Evolutionary conservation across 805 yeast species (phyloP), one percentile per base, ranked within the genome.

Genomic region (Nakazawaea ishiwadae): DNA sequence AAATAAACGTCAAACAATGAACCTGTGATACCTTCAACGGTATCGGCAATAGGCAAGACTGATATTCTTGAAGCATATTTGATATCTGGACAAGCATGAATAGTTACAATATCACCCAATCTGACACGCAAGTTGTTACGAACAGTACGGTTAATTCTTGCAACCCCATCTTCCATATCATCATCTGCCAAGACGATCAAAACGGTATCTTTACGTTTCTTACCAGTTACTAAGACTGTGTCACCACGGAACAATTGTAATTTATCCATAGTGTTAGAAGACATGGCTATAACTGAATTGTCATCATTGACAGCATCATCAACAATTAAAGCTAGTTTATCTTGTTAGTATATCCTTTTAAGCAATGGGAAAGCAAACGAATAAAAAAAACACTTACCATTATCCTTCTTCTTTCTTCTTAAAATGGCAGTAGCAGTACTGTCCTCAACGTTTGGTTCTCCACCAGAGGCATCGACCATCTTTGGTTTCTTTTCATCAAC

Each of bases 271-370:
- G 98, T 93, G 63, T 83, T 83, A 14, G 96, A 85, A 27, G 95
- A 84, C 83, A 93, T 86, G 39, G 97, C 84, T 61, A 93, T 86
- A 50, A 91, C 95, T 21, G 98, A 89, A 68, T 93, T 93, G 65
- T 93, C 99, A 64, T 93, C 99, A 55, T 86, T 88, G 55, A 83
- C 80, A 50, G 99, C 98, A 66, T 93, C 99, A 60, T 93, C 99
- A 39, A 93, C 98, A 49, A 93, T 69, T 53, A 93, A 71, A 40
- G 96, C 70, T 58, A 44, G 19, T n/a, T n/a, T n/a, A 35, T 27
- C 10, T 28, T 16, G 20, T 35, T 21, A 33, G 27, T 33, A 20
- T 12, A 12, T 14, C 12, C 9, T n/a, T n/a, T n/a, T n/a, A n/a
- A n/a, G n/a, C n/a, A n/a, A 31, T 17, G 18, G 11, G 14, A 15